These are phyloP conservation scores for Phoma herbarum DNA, from an alignment of 2,329 filamentous ascomycete species.

Conservation along the genomic window DNA sequence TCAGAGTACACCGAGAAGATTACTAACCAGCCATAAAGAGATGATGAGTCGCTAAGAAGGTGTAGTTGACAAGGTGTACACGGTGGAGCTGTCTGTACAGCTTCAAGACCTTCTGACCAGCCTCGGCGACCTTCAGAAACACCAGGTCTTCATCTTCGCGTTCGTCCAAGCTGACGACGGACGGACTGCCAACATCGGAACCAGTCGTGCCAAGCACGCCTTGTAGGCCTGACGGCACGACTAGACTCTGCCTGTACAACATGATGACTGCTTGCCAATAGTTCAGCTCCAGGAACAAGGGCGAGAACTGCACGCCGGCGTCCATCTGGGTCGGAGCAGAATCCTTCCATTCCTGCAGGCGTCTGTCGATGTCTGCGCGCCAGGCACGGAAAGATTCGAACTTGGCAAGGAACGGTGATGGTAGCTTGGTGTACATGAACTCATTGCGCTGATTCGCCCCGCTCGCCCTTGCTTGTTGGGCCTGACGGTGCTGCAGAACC, in stretches of 20 bases:
- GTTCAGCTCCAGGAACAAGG: conserved; percentile 91
- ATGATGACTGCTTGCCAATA: conserved; percentile 98
- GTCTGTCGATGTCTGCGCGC: conserved; percentile 85
- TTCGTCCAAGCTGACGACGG: conserved; percentile 67
- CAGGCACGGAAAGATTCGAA: conserved; percentile 89
- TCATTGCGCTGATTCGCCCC: conserved; percentile 72
- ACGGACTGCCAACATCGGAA: conserved; percentile 67
- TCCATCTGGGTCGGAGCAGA: conserved; percentile 78
- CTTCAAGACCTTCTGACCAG: conserved; percentile 89
- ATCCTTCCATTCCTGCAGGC: conserved; percentile 86
- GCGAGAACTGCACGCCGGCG: conserved; percentile 87
- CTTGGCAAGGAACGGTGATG: conserved; percentile 83
- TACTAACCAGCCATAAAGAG: conserved; percentile 89
- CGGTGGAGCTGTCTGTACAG: conserved; percentile 90
- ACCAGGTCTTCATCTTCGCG: conserved; percentile 88
- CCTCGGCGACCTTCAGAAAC: conserved; percentile 93
- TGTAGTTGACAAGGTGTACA: conserved; percentile 91
- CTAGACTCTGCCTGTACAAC: conserved; percentile 90
- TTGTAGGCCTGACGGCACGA: conserved; percentile 84
- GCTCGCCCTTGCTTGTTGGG: conserved; percentile 75
- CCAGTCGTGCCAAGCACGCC: conserved; percentile 71
- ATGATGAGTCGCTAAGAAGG: conserved; percentile 93
- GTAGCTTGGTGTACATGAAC: conserved; percentile 79
- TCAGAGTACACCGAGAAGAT: conserved; percentile 7
- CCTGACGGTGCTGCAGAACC: conserved; percentile 90